phyloP scores from a whole-genome alignment of 768 basidiomycete genomes.

The Termitomyces sp. region DNA sequence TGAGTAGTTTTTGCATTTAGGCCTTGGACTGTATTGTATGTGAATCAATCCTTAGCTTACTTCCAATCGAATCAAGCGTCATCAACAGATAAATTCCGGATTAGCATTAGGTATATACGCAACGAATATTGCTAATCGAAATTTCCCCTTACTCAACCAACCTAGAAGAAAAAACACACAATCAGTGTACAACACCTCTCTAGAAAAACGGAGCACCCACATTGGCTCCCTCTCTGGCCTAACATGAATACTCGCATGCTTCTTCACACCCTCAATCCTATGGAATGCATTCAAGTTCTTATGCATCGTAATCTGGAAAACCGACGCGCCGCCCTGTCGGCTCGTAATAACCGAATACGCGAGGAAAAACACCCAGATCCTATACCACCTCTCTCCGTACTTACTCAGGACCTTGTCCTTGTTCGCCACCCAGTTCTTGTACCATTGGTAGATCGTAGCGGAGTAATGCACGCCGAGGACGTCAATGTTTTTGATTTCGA shows the following conservation, averaged over 20 bases:
- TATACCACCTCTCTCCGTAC: slow-evolving; percentile 93
- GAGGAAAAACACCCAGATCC: slow-evolving; percentile 97
- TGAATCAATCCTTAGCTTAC: no score
- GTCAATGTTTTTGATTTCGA: slow-evolving; percentile 95
- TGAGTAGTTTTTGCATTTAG: no score
- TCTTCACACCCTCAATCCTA: slow-evolving; percentile 79
- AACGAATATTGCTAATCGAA: no score
- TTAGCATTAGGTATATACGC: neutral
- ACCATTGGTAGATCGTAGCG: slow-evolving; percentile 88
- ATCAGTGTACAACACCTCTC: no score
- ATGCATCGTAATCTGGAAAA: slow-evolving; percentile 97
- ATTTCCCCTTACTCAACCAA: no score
- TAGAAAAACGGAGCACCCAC: no score
- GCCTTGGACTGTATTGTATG: no score
- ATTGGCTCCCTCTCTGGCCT: slow-evolving; percentile 39
- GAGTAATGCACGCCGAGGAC: slow-evolving; percentile 98
- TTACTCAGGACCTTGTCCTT: slow-evolving; percentile 83
- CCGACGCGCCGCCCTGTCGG: slow-evolving; percentile 85
- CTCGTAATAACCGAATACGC: slow-evolving; percentile 80
- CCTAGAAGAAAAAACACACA: no score
- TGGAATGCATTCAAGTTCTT: slow-evolving; percentile 98
- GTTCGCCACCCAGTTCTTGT: slow-evolving; percentile 96
- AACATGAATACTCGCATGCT: slow-evolving; percentile 78
- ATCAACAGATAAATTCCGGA: neutral
- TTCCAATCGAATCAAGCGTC: neutral